Evolutionary conservation across 768 basidiomycete species (phyloP), one percentile per base, ranked within the genome.

Genomic region (Podaxis rugospora): DNA sequence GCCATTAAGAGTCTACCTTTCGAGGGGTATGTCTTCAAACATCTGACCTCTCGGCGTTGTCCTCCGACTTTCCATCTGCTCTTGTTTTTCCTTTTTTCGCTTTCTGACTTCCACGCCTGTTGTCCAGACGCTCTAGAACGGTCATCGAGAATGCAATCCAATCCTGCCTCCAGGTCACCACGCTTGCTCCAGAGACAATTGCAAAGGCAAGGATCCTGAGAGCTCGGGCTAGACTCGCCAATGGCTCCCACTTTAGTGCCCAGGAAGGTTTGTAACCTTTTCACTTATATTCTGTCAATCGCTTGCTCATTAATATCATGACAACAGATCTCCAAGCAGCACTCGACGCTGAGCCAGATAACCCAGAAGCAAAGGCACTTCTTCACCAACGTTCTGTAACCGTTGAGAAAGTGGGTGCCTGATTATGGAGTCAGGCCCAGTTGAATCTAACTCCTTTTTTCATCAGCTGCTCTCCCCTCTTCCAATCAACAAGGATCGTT

Each of bases 1-100:
- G 92, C 92, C n/a, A 85, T 94, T 80, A 86, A 88, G 64, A 88
- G 88, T 66, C 83, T 96, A 62, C 84, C 87, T 55, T 77, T 81
- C 51, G 87, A 92, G 61, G 81, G 86, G 86, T 89, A 69, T 39
- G 83, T 72, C 5, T 23, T 35, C 14, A 56, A 18, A 49, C 37
- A 59, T 65, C 18, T 21, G 18, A 4, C 25, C 46, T 37, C 1
- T 51, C 40, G 40, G 54, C 11, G 1, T 5, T 18, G 35, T 55
- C 21, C 39, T 42, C 42, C 40, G 62, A 47, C 44, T 36, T 16
- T 63, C 27, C 28, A 14, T 57, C 58, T 67, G 51, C 56, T 32
- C 37, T 23, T 61, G 21, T 61, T 32, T 57, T 55, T 59, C 54
- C 57, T 55, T 61, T 61, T 59, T 61, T 63, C 27, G 57, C 52